These are phyloP conservation scores for Spizellomyces punctatus DNA, from an alignment of 192 early-diverging fungal genomes.

Conservation along the genomic window DNA sequence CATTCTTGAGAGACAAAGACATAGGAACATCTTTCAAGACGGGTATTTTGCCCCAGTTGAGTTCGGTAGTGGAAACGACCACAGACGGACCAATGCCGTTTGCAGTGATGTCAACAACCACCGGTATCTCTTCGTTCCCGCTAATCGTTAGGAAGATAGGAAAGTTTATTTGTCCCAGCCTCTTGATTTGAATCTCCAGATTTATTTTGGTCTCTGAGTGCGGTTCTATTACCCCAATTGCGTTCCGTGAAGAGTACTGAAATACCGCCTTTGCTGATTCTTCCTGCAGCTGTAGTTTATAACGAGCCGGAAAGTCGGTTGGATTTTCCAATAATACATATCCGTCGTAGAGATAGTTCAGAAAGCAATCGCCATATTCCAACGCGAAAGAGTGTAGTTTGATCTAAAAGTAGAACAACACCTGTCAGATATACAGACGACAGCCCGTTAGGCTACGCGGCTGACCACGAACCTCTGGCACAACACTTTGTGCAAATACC, in stretches of 20 bases:
- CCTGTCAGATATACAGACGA: not conserved
- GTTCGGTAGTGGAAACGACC: constrained; percentile 44
- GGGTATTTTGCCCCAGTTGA: constrained; percentile 62
- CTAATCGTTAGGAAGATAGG: constrained; percentile 51
- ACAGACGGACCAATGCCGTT: constrained; percentile 60
- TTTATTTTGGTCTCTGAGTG: constrained; percentile 36
- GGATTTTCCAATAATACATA: constrained; percentile 50
- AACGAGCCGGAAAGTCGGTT: constrained; percentile 48
- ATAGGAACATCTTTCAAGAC: constrained; percentile 41
- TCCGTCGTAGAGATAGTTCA: constrained; percentile 45
- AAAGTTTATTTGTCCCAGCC: constrained; percentile 52
- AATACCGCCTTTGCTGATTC: constrained; percentile 47
- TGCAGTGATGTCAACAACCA: constrained; percentile 47
- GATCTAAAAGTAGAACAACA: constrained; percentile 33
- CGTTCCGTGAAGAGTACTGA: constrained; percentile 44
- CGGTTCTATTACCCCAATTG: constrained; percentile 51
- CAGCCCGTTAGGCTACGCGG: not conserved
- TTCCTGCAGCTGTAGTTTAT: constrained; percentile 49
- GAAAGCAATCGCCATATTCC: constrained; percentile 56
- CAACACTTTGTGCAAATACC: constrained; percentile 50
- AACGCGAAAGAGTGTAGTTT: constrained; percentile 34
- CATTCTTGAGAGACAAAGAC: constrained; percentile 46
- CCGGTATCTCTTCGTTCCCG: constrained; percentile 44
- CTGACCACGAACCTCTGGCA: constrained; percentile 50
- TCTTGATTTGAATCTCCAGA: constrained; percentile 49